phyloP scores from a whole-genome alignment of 352 stramenopile genomes.

The Elongisporangium prolatum region DNA sequence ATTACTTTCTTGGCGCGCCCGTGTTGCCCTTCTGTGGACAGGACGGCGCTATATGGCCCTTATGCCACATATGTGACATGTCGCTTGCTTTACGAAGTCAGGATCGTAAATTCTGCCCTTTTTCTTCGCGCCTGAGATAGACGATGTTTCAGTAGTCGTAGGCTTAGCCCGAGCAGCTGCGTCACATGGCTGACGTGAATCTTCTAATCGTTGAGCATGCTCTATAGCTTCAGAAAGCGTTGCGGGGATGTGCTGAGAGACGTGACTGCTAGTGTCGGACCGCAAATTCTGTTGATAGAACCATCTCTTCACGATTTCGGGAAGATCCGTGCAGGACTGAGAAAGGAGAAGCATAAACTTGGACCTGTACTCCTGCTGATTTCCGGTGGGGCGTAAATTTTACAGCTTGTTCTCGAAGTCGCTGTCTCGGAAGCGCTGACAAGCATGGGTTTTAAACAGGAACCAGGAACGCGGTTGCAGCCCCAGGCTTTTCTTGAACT shows the following conservation, averaged over 20 bases:
- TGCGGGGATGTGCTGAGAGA: not conserved
- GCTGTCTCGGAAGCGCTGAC: slow-evolving; percentile 4
- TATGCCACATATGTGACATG: no score
- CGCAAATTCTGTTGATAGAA: slow-evolving; percentile 5
- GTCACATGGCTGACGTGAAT: not conserved
- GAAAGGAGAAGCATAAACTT: slow-evolving; percentile 5
- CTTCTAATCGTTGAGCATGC: slow-evolving; percentile 2
- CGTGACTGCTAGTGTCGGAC: not conserved
- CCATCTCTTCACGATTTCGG: slow-evolving; percentile 1
- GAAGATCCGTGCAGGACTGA: not conserved
- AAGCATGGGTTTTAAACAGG: slow-evolving; percentile 7
- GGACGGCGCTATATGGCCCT: no score
- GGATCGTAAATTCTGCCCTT: no score
- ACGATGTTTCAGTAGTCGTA: no score
- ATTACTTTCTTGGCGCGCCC: no score
- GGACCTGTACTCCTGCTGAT: slow-evolving; percentile 5
- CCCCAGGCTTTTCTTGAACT: slow-evolving; percentile 6
- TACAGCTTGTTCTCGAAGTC: slow-evolving; percentile 8
- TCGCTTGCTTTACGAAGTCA: no score
- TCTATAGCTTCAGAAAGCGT: not conserved
- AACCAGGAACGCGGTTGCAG: slow-evolving; percentile 2
- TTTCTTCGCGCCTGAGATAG: no score
- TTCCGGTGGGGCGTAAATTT: not conserved
- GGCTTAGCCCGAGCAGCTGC: not conserved
- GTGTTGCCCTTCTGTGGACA: no score